Evolutionary conservation across 2,329 filamentous ascomycete species (phyloP), one percentile per base, ranked within the genome.

Genomic region (Nothopassalora personata): DNA sequence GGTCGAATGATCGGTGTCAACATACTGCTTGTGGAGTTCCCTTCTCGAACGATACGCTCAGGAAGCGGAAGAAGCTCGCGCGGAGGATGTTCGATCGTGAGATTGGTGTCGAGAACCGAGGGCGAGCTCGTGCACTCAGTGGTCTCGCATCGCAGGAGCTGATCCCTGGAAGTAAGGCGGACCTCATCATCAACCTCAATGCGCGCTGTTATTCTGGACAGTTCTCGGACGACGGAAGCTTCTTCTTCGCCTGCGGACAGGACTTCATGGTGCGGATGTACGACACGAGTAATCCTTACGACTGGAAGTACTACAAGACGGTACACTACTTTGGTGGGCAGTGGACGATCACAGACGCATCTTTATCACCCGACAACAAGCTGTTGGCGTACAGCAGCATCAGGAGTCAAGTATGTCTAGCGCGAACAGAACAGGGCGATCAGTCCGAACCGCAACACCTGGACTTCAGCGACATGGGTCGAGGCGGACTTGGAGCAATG

Each of bases 191-290:
- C 62, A 89, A 96, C 68, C 95, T 92, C 71, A 85, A 92, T 57
- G 83, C 87, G 5, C 86, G 90, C 45, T 92, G 94, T 55, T 97
- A 97, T 71, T 96, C 91, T 3, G 94, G 94, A 1, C 93, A 97
- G 71, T 99, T 97, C 72, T 96, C 91, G 0, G 90, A 95, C 64
- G 94, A 99, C 68, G 94, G 94, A 28, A 96, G 96, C 74, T 97
- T 97, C 78, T 97, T 97, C 78, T 97, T 93, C 72, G 87, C 88
- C 5, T 94, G 89, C 69, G 89, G 88, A 9, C 91, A 97, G 74
- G 92, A 97, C 74, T 96, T 96, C 77, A 88, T 86, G 66, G 91
- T 99, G 9, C 88, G 92, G 55, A 92, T 99, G 90, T 99, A 97
- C 75, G 93, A 97, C 73, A 97, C 94, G 0, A 92, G 90, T 1